phyloP scores from a whole-genome alignment of 2,329 filamentous ascomycete species.

The Epichloe baconii region DNA sequence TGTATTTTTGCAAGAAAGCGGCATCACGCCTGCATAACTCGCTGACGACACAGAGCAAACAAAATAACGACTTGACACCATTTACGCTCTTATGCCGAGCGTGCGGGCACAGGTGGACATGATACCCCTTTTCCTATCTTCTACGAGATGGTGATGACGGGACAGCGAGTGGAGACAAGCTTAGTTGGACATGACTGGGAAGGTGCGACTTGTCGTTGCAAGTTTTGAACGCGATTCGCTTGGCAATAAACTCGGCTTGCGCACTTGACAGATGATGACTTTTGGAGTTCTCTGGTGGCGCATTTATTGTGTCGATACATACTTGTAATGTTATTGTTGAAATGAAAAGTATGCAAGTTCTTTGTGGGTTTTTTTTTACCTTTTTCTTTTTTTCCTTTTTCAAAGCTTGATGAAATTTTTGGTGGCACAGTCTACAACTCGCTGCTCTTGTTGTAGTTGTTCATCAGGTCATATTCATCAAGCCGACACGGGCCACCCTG shows the following conservation, averaged over 20 bases:
- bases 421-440: no score
- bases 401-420: no score
- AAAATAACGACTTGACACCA: neutral
- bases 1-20: neutral
- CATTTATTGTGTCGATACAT: neutral
- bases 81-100: neutral
- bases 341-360: neutral
- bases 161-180: neutral
- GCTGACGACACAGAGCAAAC: neutral
- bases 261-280: constrained; percentile 32
- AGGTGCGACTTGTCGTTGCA: neutral
- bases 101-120: neutral
- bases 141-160: neutral
- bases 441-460: no score
- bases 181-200: neutral
- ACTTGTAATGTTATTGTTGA: no score
- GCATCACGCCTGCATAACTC: neutral
- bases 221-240: neutral
- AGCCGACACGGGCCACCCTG: neutral
- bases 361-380: neutral
- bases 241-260: neutral
- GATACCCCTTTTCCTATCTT: constrained; percentile 1
- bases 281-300: constrained; percentile 28
- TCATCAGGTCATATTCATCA: no score
- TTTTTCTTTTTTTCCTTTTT: no score